A percentile compares a stretch with the other conserved stretches of the same genome.
Conservation (phyloP, 768 basidiomycete genomes). For the Podaxis sp. region DNA sequence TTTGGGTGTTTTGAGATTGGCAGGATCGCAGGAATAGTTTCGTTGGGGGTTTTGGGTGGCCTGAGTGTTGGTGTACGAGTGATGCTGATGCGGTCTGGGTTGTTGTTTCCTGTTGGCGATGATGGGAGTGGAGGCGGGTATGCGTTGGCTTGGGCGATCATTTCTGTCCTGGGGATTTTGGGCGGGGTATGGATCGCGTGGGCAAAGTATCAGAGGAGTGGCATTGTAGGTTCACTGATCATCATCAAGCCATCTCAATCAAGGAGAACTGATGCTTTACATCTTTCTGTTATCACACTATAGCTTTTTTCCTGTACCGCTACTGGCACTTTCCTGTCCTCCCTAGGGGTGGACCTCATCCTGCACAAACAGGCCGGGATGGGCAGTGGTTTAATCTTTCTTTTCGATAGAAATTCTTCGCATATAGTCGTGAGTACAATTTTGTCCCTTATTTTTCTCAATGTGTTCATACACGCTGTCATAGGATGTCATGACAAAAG, state of each 20-base stretch:
- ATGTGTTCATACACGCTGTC: background rate
- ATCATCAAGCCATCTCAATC: background rate
- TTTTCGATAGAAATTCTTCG: conserved; percentile 58
- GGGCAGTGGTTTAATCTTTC: conserved; percentile 57
- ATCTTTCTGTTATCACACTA: background rate
- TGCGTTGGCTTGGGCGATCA: conserved; percentile 49
- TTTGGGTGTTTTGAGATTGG: conserved; percentile 52
- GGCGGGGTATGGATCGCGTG: conserved; percentile 39
- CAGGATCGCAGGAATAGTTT: conserved; percentile 39
- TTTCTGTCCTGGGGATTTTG: conserved; percentile 37
- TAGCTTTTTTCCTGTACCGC: conserved; percentile 50
- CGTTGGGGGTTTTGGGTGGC: conserved; percentile 51
- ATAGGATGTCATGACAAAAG: conserved; percentile 43
- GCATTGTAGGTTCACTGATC: conserved; percentile 38
- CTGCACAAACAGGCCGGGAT: conserved; percentile 56
- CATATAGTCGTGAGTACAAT: conserved; percentile 44
- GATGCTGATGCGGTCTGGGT: conserved; percentile 41
- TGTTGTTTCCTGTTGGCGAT: conserved; percentile 35
- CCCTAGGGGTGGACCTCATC: conserved; percentile 52
- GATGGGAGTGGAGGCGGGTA: conserved; percentile 20
- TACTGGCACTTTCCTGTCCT: conserved; percentile 55
- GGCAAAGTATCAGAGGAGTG: conserved; percentile 35
- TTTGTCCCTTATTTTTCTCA: background rate
- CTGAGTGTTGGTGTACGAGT: conserved; percentile 53
- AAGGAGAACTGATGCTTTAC: background rate